Base-by-base conservation (phyloP, 192 early-diverging fungal genomes). In the Coemansia sp. region DNA sequence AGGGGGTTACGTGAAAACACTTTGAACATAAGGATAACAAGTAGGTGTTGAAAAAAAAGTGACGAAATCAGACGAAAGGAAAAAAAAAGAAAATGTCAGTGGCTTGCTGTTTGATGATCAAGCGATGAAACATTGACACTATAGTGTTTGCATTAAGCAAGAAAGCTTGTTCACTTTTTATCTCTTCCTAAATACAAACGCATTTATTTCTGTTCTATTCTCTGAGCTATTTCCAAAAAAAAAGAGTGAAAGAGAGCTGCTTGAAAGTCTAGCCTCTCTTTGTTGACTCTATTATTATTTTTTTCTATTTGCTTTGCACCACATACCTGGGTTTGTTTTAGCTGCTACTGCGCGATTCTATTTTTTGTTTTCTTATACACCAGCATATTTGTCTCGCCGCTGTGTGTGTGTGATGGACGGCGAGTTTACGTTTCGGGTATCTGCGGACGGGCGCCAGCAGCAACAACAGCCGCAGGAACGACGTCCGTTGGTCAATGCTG, bases 401-500 rank as follows among this genome's bases (percentile, higher is more conserved):
- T 45, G 7, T 45, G 10, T 45, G 42, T 14, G 5, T 16, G 42
- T 16, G 17, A 58, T 58, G 56, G 34, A 62, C n/a, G 61, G 48
- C 45, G 62, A 55, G 62, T 55, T 64, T 20, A 55, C 62, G 1
- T 63, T 31, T 40, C 61, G 61, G 30, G 17, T 17, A 10, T 34
- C 52, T 18, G 2, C 51, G 0, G 28, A 62, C 4, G 57, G 45
- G 38, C 40, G 22, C 1, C 60, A 29, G 42, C 7, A 29, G 29
- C 36, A 40, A 36, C 34, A 40, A 36, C 50, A 52, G 14, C 7
- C 50, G 12, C 50, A 52, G 8, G 16, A 29, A 12, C 42, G 14
- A 12, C 7, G 42, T 16, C 42, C 42, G 42, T 16, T 16, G 14
- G 42, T 16, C 42, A 16, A 12, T 12, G 42, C 42, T 16, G 14